A percentile compares a stretch with the other conserved stretches of the same genome.
Evolutionary conservation across 805 yeast genomes (phyloP).

Genomic region (Pichia kluyveri): DNA sequence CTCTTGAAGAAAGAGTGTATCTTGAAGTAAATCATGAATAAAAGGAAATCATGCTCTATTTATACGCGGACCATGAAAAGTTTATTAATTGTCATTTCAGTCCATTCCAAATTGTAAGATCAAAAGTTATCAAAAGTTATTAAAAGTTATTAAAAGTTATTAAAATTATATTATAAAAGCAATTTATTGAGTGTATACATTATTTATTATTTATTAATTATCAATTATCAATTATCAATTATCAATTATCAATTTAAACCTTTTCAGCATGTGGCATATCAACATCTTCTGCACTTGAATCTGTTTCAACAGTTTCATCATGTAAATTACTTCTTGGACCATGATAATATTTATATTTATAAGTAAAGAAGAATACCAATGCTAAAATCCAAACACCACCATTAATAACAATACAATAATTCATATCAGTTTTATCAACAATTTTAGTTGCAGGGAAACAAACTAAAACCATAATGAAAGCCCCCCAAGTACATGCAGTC

Average conservation of each 20-base stretch:
- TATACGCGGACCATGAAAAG: too few species aligned
- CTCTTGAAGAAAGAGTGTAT: too few species aligned
- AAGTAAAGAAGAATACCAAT: conserved; percentile 15
- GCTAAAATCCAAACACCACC: conserved; percentile 32
- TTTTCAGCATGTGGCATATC: conserved; percentile 7
- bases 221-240: too few species aligned
- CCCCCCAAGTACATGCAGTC: conserved; percentile 40
- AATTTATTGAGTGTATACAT: too few species aligned
- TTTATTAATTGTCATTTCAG: too few species aligned
- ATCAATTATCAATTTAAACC: neutral
- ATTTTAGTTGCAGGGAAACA: conserved; percentile 47
- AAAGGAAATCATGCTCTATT: too few species aligned
- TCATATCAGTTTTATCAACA: conserved; percentile 45
- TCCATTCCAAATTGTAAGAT: too few species aligned
- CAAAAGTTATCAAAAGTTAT: too few species aligned
- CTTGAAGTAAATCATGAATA: too few species aligned
- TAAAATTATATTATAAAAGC: too few species aligned
- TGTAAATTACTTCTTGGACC: conserved; percentile 23
- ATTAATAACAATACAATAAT: conserved; percentile 59
- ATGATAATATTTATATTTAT: conserved; percentile 18
- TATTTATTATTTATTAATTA: too few species aligned
- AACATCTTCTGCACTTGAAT: conserved; percentile 8
- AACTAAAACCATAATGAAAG: conserved; percentile 43
- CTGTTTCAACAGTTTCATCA: conserved; percentile 9
- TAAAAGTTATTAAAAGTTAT: too few species aligned